These are phyloP conservation scores for Aspergillus sp. DNA, from an alignment of 2,329 filamentous ascomycete species.

Conservation along the genomic window DNA sequence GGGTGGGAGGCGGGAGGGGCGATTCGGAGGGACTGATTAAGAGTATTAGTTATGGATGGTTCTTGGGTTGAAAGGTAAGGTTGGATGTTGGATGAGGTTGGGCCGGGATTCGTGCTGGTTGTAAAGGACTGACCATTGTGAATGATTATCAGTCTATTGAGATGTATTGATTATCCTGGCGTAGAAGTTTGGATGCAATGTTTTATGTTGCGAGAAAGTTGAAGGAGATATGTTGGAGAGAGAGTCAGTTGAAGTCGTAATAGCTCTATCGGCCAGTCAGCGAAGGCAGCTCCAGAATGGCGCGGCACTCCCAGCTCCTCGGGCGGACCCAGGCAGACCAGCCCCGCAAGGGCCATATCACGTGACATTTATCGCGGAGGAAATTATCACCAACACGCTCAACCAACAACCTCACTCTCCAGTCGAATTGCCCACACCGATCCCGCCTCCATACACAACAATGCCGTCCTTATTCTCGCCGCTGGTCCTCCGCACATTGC, in stretches of 20 bases:
- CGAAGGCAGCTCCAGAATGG: conserved; percentile 24
- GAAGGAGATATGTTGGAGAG: conserved; percentile 4
- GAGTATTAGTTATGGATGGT: conserved; percentile 12
- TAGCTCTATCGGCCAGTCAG: conserved; percentile 26
- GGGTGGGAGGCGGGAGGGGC: conserved; percentile 72
- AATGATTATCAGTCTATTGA: conserved; percentile 7
- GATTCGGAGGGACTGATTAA: conserved; percentile 80
- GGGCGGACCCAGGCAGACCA: conserved; percentile 31
- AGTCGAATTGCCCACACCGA: neutral
- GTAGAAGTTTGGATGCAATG: neutral
- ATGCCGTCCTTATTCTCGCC: conserved; percentile 42
- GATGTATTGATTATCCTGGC: neutral
- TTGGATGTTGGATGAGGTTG: conserved; percentile 12
- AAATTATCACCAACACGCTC: conserved; percentile 22
- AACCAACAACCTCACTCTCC: conserved; percentile 8
- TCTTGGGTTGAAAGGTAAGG: neutral
- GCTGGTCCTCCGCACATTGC: conserved; percentile 40
- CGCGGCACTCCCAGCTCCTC: conserved; percentile 43
- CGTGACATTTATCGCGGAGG: conserved; percentile 10
- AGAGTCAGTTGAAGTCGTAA: conserved; percentile 13
- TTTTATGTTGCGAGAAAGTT: neutral
- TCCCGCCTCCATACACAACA: conserved; percentile 18
- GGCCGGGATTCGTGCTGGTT: conserved; percentile 15
- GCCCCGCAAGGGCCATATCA: conserved; percentile 30
- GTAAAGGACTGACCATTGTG: conserved; percentile 37